Evolutionary conservation across 148 eudicot species (phyloP), one percentile per base, ranked within the genome.

Genomic region (Persicaria tinctoria): DNA sequence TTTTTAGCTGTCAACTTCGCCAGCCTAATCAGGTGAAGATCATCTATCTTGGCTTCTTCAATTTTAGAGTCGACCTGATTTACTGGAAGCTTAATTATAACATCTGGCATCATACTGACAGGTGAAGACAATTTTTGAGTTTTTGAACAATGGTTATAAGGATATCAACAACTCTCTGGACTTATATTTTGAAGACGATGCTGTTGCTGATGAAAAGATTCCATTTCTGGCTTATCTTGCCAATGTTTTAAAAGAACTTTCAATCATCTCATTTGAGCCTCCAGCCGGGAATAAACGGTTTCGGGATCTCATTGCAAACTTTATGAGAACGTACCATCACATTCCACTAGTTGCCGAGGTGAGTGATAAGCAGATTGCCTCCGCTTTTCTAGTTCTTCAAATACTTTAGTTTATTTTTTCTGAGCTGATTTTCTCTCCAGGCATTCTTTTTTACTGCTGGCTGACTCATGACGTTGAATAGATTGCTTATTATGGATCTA

Each of bases 141-240:
- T 92, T 85, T 84, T 95, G 76, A 84, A 84, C 80, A 90, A 86
- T 81, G 97, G 93, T 51, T 95, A 85, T 80, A 89, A 85, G 41
- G 96, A 87, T 63, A 89, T 95, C 82, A 95, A 87, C 90, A 92
- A 87, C 82, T 92, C 97, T 73, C 80, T 95, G 81, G 98, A 95
- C 81, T 78, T 95, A 79, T 95, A 88, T 49, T 95, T 95, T 76
- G 96, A 85, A 70, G 93, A 95, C 78, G 97, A 90, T 79, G 86
- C 96, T 78, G 96, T 90, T 48, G 97, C 97, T 45, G 98, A 95
- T 86, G 98, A 95, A 86, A 95, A 95, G 79, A 92, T 95, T 76
- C 93, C 96, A 51, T 95, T 92, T 82, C 88, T 95, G 71, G 96
- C 98, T 74, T 89, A 92, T 86, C 98, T 95, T 80, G 93, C 93